Conservation (phyloP, 805 yeast genomes). For the Hermanozyma aechmeae region DNA sequence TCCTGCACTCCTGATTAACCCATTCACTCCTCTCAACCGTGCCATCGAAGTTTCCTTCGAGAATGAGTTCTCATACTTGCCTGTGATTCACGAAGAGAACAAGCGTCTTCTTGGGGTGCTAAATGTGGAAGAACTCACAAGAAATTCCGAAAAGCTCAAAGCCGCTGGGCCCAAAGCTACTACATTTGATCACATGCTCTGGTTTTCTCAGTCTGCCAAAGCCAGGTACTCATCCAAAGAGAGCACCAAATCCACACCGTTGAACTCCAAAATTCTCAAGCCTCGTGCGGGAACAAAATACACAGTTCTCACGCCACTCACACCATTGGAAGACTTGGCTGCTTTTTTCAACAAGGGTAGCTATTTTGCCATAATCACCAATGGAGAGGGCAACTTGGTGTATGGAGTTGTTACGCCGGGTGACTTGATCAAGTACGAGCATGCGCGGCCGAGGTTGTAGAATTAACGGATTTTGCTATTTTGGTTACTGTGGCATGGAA, state of each 20-base stretch:
- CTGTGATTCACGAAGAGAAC: conserved; percentile 40
- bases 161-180: conserved; percentile 17
- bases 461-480: too few relatives aligned
- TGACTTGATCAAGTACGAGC: conserved; percentile 16
- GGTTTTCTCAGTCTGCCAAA: conserved; percentile 32
- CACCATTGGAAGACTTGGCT: conserved; percentile 46
- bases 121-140: conserved; percentile 33
- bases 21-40: conserved; percentile 35
- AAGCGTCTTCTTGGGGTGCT: conserved; percentile 41
- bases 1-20: conserved; percentile 47
- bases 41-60: conserved; percentile 51
- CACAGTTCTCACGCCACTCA: conserved; percentile 40
- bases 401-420: conserved; percentile 47
- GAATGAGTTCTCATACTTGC: conserved; percentile 43
- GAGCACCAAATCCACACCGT: conserved; percentile 7
- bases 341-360: conserved; percentile 39
- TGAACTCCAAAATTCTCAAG: conserved; percentile 23
- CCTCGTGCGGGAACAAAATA: conserved; percentile 29
- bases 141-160: conserved; percentile 14
- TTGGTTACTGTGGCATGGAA: too few relatives aligned
- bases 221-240: conserved; percentile 18
- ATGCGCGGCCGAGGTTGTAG: conserved; percentile 11
- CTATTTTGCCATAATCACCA: conserved; percentile 51
- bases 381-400: conserved; percentile 41
- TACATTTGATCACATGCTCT: conserved; percentile 25